Base-by-base conservation (phyloP, 1,284 basidiomycete genomes). In the Moniliella sp. region DNA sequence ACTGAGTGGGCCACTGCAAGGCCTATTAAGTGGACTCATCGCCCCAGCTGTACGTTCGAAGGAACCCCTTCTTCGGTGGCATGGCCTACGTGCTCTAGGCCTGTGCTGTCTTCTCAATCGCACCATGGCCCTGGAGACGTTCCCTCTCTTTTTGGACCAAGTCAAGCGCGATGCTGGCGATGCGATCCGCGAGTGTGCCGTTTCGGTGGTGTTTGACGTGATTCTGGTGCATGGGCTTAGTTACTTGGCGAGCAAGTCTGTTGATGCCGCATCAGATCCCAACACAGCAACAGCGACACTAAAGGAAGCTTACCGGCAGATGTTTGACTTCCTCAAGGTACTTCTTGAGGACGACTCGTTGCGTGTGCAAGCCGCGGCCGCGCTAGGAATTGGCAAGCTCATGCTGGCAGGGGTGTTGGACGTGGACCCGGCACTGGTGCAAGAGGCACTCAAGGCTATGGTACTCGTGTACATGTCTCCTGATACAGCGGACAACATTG, bases 131-230 rank as follows among this genome's bases (percentile, higher is more conserved):
- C 60, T 81, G 31, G 76, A 75, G 44, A 86, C 83, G 1, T 84
- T 94, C 64, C 76, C 80, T 34, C 69, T 94, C 0, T 88, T 94
- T 64, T 65, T 91, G 4, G 72, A 74, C 30, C 84, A 93, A 61
- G 71, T 83, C 0, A 74, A 78, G 47, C 31, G 12, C 15, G 67
- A 69, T 13, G 74, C 78, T 0, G 75, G 78, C 0, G 75, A 76
- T 35, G 69, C 74, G 15, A 69, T 93, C 39, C 78, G 78, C 61
- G 64, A 76, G 28, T 76, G 78, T 40, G 75, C 84, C 2, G 65
- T 91, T 10, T 76, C 86, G 51, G 71, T 83, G 35, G 68, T 93
- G 12, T 86, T 93, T 55, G 88, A 94, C 59, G 64, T 93, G 36
- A 63, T 94, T 42, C 76, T 91, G 67, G 73, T 84, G 33, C 81